Conservation (phyloP, 2,329 filamentous ascomycete species). For the Colletotrichum neosansevieriae region DNA sequence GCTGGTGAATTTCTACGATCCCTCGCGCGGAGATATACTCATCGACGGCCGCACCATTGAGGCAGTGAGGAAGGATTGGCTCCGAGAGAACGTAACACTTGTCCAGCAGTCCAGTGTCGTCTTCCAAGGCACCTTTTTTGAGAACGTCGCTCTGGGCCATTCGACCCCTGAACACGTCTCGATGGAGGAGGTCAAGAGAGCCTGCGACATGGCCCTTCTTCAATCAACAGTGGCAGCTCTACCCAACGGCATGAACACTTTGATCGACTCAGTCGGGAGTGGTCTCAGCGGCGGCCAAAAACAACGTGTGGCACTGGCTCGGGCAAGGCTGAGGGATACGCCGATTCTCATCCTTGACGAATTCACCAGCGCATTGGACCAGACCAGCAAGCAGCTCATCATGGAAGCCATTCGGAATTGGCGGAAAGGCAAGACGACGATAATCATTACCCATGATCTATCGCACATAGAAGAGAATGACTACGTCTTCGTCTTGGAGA, state of each 20-base stretch:
- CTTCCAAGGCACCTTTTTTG: conserved; percentile 83
- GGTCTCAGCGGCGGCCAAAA: conserved; percentile 86
- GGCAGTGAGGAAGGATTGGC: conserved; percentile 75
- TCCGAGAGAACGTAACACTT: conserved; percentile 81
- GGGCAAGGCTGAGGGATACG: conserved; percentile 81
- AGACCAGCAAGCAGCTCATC: conserved; percentile 73
- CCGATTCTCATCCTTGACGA: conserved; percentile 90
- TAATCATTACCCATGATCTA: conserved; percentile 93
- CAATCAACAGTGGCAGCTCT: conserved; percentile 75
- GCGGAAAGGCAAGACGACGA: conserved; percentile 85
- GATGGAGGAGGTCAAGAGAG: conserved; percentile 67
- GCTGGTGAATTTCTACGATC: conserved; percentile 81
- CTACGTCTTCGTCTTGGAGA: conserved; percentile 83
- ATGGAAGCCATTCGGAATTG: conserved; percentile 82
- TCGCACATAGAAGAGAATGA: conserved; percentile 79
- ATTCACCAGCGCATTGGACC: conserved; percentile 86
- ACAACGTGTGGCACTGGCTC: conserved; percentile 83
- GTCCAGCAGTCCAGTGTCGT: conserved; percentile 86
- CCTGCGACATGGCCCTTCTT: conserved; percentile 76
- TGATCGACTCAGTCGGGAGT: conserved; percentile 76
- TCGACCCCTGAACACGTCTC: conserved; percentile 52
- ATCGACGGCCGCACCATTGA: conserved; percentile 75
- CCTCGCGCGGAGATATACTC: conserved; percentile 72
- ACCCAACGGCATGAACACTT: conserved; percentile 77
- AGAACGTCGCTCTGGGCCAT: conserved; percentile 82